Base-by-base conservation (phyloP, 2,329 filamentous ascomycete genomes). In the Waltergamsia citrina region DNA sequence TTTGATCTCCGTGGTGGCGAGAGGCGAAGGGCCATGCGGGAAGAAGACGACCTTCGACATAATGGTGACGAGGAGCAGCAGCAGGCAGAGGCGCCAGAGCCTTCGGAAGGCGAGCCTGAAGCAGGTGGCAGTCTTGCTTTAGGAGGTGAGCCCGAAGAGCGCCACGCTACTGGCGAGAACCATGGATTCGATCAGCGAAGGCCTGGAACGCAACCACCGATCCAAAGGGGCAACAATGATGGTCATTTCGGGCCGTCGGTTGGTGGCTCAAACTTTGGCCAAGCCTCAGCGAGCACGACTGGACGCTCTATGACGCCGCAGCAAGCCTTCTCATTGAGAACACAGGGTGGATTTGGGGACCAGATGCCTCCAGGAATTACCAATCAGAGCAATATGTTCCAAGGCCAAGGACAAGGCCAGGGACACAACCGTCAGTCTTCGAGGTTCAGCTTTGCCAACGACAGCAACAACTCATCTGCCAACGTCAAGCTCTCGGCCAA, bases 71-170 rank as follows among this genome's bases (percentile, higher is more conserved):
- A 64, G 15, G 67, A 73, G 38, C 65, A 71, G 20, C 58, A 57
- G 17, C 58, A 57, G 17, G 44, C 53, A 2, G 69, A 71, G 17
- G 51, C 51, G 3, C 51, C 53, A 5, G 67, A 69, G 30, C 52
- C 60, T 4, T 69, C 69, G 0, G 87, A 94, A 42, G 85, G 85
- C 37, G 81, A 82, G 37, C 76, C 78, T 2, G 87, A 92, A 56
- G 83, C 83, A 44, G 85, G 84, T 29, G 76, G 77, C 11, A 96
- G 90, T 52, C 67, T 92, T 38, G 88, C 93, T 38, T 69, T 96
- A 14, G 90, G 90, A 37, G 90, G 90, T 28, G 90, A 96, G 53
- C 90, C 90, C 0, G 90, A 96, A 52, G 86, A 94, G 44, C 70
- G 74, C 41, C 80, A 85, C 16, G 59, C 60, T 29, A 50, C 57